phyloP scores from a whole-genome alignment of 139 green algal species.

The Edaphochlamys debaryana region DNA sequence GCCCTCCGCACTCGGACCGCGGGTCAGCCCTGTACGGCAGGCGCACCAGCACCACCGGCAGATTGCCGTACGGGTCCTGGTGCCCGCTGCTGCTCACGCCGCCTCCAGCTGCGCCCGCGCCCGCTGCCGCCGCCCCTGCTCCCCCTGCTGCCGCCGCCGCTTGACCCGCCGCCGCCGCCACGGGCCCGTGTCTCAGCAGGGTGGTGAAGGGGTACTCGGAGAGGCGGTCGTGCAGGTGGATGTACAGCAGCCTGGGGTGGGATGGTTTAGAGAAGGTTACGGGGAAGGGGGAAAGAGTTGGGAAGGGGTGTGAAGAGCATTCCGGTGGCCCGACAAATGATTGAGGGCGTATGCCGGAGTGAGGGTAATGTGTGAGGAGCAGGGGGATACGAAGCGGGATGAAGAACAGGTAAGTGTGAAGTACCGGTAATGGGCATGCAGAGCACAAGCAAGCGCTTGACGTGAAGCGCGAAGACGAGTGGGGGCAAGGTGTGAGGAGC shows the following conservation, averaged over 20 bases:
- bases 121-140: too few relatives aligned
- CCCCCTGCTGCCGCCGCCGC: neutral
- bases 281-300: too few relatives aligned
- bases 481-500: too few relatives aligned
- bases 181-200: constrained; percentile 17
- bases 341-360: too few relatives aligned
- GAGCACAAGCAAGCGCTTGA: too few relatives aligned
- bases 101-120: neutral
- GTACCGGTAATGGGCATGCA: too few relatives aligned
- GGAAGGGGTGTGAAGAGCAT: too few relatives aligned
- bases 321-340: too few relatives aligned
- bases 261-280: neutral
- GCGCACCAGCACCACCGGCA: constrained; percentile 24
- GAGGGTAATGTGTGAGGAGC: neutral
- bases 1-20: constrained; percentile 20
- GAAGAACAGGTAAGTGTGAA: too few relatives aligned
- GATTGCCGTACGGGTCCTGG: too few relatives aligned
- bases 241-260: neutral
- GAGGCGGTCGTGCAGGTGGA: constrained; percentile 32
- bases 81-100: neutral
- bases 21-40: constrained; percentile 24
- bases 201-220: constrained; percentile 39
- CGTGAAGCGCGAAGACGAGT: too few relatives aligned
- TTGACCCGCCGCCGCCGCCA: neutral
- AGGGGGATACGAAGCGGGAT: too few relatives aligned